Conservation (phyloP, 768 basidiomycete genomes). For the Mycena kentingensis region DNA sequence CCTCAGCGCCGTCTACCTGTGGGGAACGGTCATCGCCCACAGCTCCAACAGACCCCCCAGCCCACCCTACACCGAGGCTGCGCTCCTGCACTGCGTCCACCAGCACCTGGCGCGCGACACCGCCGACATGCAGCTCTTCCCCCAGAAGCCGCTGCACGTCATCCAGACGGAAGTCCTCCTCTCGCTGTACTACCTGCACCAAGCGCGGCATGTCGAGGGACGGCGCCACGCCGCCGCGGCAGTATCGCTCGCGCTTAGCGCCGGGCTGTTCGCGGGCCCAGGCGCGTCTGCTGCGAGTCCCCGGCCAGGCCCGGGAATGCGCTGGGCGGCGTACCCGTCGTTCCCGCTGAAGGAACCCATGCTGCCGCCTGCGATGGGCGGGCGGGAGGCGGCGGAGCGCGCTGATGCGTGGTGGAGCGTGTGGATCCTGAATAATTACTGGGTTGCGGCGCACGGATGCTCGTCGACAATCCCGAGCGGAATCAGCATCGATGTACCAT, state of each 20-base stretch:
- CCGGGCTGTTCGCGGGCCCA: slow-evolving; percentile 26
- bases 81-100: slow-evolving; percentile 35
- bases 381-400: slow-evolving; percentile 34
- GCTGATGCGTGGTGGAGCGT: slow-evolving; percentile 39
- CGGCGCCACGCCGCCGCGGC: slow-evolving; percentile 40
- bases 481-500: slow-evolving; percentile 34
- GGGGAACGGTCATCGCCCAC: slow-evolving; percentile 28
- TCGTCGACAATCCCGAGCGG: slow-evolving; percentile 25
- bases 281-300: not conserved
- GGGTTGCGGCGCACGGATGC: slow-evolving; percentile 27
- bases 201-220: slow-evolving; percentile 41
- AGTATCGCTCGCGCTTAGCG: slow-evolving; percentile 29
- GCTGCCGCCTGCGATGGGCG: slow-evolving; percentile 31
- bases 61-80: slow-evolving; percentile 18
- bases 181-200: slow-evolving; percentile 42
- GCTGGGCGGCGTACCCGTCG: not conserved
- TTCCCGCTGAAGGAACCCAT: not conserved
- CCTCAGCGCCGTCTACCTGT: slow-evolving; percentile 30
- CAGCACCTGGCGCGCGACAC: slow-evolving; percentile 29
- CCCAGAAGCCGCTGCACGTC: slow-evolving; percentile 29
- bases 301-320: not conserved
- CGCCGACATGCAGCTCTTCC: slow-evolving; percentile 28
- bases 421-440: slow-evolving; percentile 35
- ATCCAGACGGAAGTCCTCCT: slow-evolving; percentile 44
- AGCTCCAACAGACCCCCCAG: slow-evolving; percentile 12